Base-by-base conservation (phyloP, 805 yeast genomes). In the Suhomyces sp. region DNA sequence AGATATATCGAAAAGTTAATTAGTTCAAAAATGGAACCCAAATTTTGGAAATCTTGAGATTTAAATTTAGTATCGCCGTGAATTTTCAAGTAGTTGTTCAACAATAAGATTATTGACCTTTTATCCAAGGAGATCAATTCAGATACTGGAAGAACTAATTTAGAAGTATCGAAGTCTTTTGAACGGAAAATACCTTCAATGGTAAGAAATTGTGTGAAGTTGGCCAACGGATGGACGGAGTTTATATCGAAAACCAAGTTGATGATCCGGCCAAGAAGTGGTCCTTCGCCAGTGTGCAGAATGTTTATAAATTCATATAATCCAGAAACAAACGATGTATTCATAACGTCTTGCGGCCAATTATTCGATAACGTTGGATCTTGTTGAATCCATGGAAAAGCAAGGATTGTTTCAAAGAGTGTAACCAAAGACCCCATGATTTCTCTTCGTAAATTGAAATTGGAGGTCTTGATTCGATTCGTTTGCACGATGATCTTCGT, bases 1-100 rank as follows among this genome's bases (percentile, higher is more conserved):
- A 36, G 30, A 3, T 33, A 15, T 16, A 55, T 29, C 6, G 56
- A 43, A 23, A 54, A 51, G n/a, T 45, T 27, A 12, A 54, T 35
- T 8, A 32, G 23, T 6, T 47, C 39, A 15, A 60, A 46, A 11
- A 59, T 44, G 4, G 46, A 33, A 1, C 46, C 52, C 10, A 60
- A 32, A 5, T 46, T 25, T 10, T 28, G 10, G 30, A 43, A 57
- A 37, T 58, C 63, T 4, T 38, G 36, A 3, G 35, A 13, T 6
- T 23, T 26, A 29, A 48, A 53, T 7, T 38, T 34, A 3, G 19
- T n/a, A 14, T 40, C 27, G 4, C 48, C 53, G 24, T 45, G 51
- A 4, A 54, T 38, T 3, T 16, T 18, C n/a, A 56, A 34, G 30
- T 39, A 40, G 28, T 51, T 52, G 13, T 45, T 38, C 12, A 60